Conservation (phyloP, 805 yeast genomes). For the Kodamaea nitidulidarum region DNA sequence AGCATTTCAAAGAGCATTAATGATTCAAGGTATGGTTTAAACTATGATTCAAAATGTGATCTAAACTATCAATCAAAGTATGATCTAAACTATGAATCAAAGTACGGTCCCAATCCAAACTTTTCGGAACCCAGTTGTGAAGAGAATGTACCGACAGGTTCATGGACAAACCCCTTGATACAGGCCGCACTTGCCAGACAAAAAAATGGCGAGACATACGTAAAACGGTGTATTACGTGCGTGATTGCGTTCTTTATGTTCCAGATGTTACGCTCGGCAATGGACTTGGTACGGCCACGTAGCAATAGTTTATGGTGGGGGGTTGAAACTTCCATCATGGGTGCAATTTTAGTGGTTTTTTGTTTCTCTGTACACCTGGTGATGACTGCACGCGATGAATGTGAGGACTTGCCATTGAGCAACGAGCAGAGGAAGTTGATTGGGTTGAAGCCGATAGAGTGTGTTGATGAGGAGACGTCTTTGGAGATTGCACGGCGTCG, state of each 20-base stretch:
- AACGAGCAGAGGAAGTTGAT: slow-evolving; percentile 43
- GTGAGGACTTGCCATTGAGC: slow-evolving; percentile 48
- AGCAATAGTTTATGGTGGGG: slow-evolving; percentile 1
- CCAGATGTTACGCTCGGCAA: slow-evolving; percentile 2
- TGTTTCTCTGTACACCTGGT: slow-evolving; percentile 24
- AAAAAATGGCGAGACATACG: slow-evolving; percentile 1
- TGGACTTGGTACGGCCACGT: slow-evolving; percentile 1
- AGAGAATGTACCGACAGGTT: slow-evolving; percentile 15
- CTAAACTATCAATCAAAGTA: too few relatives aligned
- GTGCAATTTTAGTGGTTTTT: slow-evolving; percentile 10
- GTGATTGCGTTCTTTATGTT: neutral
- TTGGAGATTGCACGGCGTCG: slow-evolving; percentile 16
- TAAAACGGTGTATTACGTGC: neutral
- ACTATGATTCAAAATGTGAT: too few relatives aligned
- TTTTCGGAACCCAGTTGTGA: too few relatives aligned
- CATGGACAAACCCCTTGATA: slow-evolving; percentile 42
- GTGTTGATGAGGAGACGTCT: slow-evolving; percentile 13
- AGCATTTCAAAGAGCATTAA: too few relatives aligned
- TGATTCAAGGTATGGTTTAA: too few relatives aligned
- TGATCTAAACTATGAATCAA: too few relatives aligned
- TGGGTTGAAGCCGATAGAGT: slow-evolving; percentile 30
- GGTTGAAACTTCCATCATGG: neutral
- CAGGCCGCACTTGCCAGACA: slow-evolving; percentile 43
- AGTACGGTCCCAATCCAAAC: too few relatives aligned
- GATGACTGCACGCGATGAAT: slow-evolving; percentile 44